Evolutionary conservation across 805 yeast species (phyloP), one percentile per base, ranked within the genome.

Genomic region (Ogataea kodamae): DNA sequence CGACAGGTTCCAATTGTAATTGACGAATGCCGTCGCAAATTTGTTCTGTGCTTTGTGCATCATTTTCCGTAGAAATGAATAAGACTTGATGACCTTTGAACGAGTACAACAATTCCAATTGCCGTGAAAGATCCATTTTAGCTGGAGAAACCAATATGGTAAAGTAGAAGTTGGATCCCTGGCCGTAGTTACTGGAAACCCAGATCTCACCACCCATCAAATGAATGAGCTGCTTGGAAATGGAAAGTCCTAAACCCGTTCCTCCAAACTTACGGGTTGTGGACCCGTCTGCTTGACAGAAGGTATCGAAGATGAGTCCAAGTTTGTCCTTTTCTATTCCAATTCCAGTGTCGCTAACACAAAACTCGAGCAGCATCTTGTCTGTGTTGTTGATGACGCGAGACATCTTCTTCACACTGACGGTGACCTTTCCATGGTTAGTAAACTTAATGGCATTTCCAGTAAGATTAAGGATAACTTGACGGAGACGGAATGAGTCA

Each of bases 201-300:
- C 95, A 85, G 42, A 86, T 85, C 44, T 82, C 90, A 55, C 95
- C 96, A 25, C 95, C 95, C 95, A 87, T 86, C 45, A 86, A 69
- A 51, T 84, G 89, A 52, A 87, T 86, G 48, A 86, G 70, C 50
- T 85, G 87, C 57, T 84, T 85, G 7, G 95, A 87, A 57, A 86
- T 86, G 3, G 94, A 83, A 36, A 86, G 68, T 11, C 96, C 96
- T 28, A 86, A 68, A 44, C 96, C 96, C 3, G 95, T 87, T 52
- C 96, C 96, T 50, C 95, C 96, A 56, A 86, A 87, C 59, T 85
- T 85, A 56, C 95, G 74, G 2, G 95, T 86, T 2, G 95, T 86
- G 5, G 95, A 84, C 25, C 96, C 96, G 62, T 86, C 96, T 6
- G 95, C 95, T 58, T 86, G 95, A 47, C 95, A 82, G 64, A 86